phyloP scores from a whole-genome alignment of 768 basidiomycete genomes.

The Tubosaeta brunneosetosa region DNA sequence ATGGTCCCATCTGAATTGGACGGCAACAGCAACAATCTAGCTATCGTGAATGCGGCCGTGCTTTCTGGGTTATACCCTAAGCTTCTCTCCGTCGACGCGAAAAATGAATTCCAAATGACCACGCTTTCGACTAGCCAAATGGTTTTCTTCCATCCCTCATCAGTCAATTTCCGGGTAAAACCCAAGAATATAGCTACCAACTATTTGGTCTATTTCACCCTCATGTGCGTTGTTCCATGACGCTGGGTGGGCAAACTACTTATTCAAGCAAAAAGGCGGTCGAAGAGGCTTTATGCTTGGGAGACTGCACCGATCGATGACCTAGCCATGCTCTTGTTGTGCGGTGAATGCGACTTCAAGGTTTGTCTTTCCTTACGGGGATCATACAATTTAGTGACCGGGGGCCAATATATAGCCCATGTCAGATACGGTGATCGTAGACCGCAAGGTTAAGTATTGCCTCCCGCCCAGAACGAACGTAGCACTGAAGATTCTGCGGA shows the following conservation, averaged over 20 bases:
- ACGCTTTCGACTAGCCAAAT: conserved; percentile 81
- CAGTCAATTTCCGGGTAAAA: conserved; percentile 77
- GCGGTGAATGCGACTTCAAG: conserved; percentile 89
- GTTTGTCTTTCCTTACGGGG: conserved; percentile 33
- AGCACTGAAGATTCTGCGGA: conserved; percentile 77
- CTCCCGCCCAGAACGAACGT: conserved; percentile 66
- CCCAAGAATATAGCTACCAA: conserved; percentile 67
- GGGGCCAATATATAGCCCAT: conserved; percentile 45
- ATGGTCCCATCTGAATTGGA: conserved; percentile 67
- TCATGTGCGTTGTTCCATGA: conserved; percentile 54
- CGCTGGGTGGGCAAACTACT: background rate
- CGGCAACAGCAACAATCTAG: conserved; percentile 57
- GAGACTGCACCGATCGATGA: conserved; percentile 90
- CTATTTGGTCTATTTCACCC: conserved; percentile 79
- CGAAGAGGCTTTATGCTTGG: conserved; percentile 90
- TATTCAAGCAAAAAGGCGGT: conserved; percentile 57
- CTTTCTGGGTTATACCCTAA: conserved; percentile 90
- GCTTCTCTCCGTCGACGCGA: conserved; percentile 65
- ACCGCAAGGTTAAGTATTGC: conserved; percentile 79
- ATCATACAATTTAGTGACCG: conserved; percentile 4
- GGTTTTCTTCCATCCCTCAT: conserved; percentile 83
- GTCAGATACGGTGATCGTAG: conserved; percentile 68
- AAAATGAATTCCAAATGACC: conserved; percentile 53
- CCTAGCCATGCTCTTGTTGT: conserved; percentile 72
- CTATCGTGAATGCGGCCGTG: conserved; percentile 75